Evolutionary conservation across 2,329 filamentous ascomycete species (phyloP), one percentile per base, ranked within the genome.

Genomic region (Colletotrichum destructivum): DNA sequence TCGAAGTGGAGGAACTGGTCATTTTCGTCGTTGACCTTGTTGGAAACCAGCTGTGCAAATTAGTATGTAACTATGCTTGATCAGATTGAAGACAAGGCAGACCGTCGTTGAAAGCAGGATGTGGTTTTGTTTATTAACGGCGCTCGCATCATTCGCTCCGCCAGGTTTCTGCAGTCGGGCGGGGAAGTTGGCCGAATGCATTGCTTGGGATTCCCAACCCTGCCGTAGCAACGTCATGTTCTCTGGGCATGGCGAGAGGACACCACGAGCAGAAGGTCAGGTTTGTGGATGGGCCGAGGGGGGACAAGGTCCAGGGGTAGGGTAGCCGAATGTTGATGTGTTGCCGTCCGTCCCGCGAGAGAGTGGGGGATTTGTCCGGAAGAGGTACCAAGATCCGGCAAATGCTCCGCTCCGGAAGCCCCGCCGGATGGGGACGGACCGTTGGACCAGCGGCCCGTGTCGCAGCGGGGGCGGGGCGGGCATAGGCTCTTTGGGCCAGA

Each of bases 401-500:
- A 9, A 16, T n/a, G 47, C 46, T 51, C 60, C 67, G 62, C 62
- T 55, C 54, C 61, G 54, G 62, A 35, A 47, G 62, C 54, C 26
- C 31, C 46, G 3, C 67, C 38, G 26, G 11, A 40, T 46, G 67
- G 67, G 46, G 46, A 46, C 66, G 66, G 16, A 15, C 31, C 31
- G 62, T 52, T 55, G 42, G n/a, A 11, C 16, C 26, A 49, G 46
- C 6, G 66, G 66, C n/a, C 54, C 67, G 62, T 15, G 12, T 26
- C 3, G 38, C 26, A n/a, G 26, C 56, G 40, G 56, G 9, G 26
- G 62, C n/a, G 56, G 16, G 13, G n/a, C 46, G 47, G 57, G 9
- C 23, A 31, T 11, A 40, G 18, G 18, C 52, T 21, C 59, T n/a
- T 73, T 73, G 0, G 76, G 67, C 78, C 76, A 86, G 7, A 86